Conservation (phyloP, 208 protist genomes). For the Crithidia mellificae region DNA sequence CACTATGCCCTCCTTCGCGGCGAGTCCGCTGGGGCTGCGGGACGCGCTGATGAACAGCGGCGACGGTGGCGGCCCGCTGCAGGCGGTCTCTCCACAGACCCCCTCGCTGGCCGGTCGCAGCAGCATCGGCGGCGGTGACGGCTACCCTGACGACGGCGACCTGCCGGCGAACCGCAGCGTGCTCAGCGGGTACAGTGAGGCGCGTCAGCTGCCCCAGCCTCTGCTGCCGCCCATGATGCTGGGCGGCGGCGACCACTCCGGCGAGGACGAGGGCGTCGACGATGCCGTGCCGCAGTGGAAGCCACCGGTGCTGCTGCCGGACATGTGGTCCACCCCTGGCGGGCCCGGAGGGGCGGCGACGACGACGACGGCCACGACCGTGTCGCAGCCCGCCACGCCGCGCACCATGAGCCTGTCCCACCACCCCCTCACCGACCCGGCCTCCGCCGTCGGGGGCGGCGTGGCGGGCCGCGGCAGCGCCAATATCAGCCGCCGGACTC, state of each 20-base stretch:
- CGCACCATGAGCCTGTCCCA: neutral
- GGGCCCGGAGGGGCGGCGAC: neutral
- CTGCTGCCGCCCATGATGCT: neutral
- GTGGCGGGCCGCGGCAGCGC: neutral
- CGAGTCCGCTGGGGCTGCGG: conserved; percentile 9
- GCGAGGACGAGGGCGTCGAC: neutral
- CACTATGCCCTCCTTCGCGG: conserved; percentile 3
- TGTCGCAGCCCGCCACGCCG: conserved; percentile 1
- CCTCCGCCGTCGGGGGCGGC: neutral
- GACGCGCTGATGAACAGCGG: neutral
- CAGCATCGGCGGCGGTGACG: conserved; percentile 18
- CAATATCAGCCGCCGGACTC: neutral
- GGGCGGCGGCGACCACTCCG: neutral
- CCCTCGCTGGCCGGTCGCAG: conserved; percentile 11
- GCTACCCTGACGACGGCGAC: conserved; percentile 17
- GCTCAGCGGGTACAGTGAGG: neutral
- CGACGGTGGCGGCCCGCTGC: conserved; percentile 4
- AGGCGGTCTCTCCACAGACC: neutral
- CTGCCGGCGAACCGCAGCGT: conserved; percentile 4
- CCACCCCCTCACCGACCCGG: neutral
- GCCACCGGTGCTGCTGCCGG: conserved; percentile 31
- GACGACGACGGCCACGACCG: neutral
- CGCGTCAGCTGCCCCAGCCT: neutral
- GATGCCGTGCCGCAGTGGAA: conserved; percentile 23
- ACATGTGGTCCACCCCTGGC: conserved; percentile 18